Evolutionary conservation across 2,329 filamentous ascomycete genomes (phyloP), one percentile per base, ranked within the genome.

Genomic region (Stachybotrys chartarum): DNA sequence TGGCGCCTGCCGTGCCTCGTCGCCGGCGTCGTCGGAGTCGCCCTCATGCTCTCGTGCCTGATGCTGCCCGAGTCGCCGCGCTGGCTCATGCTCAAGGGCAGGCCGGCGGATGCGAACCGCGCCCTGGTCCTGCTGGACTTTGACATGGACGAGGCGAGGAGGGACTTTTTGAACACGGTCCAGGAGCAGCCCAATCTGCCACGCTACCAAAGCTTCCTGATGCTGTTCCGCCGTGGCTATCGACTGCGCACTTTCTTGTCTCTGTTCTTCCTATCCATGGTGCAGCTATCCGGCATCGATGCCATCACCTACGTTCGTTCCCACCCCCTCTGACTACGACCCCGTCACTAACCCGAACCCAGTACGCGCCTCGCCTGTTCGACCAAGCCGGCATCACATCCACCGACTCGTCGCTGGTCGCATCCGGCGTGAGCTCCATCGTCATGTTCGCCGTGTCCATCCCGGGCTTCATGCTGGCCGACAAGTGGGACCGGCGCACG

Each of bases 281-380:
- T 82, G 35, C 84, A 87, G 60, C 68, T 86, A 0, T 80, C 74
- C 31, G 83, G 84, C 0, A 86, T 86, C 52, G 84, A 87, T 59
- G 83, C 80, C 0, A 76, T 86, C 6, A 72, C 84, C 30, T 86
- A 84, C 56, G 45, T 47, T 8, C 5, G 35, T 14, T 14, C 35
- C 35, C 35, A 42, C 14, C 10, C 12, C 35, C 8, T 42, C 10
- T 42, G 10, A 42, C 14, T 10, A 10, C 35, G 14, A 42, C 3
- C 14, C 14, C 12, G 3, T 7, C 11, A 1, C 14, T 55, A 39
- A 50, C 14, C 2, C 35, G 2, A 16, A 8, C 7, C 8, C 48
- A 82, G 76, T 87, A 87, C 56, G 81, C 83, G 0, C 84, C 84
- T 0, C 67, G 79, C 0, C 72, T 87, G 0, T 87, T 87, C 59